A percentile compares a stretch with the other conserved stretches of the same genome.
Evolutionary conservation across 257 asterid species (phyloP).

Genomic region (Primulina eburnea): DNA sequence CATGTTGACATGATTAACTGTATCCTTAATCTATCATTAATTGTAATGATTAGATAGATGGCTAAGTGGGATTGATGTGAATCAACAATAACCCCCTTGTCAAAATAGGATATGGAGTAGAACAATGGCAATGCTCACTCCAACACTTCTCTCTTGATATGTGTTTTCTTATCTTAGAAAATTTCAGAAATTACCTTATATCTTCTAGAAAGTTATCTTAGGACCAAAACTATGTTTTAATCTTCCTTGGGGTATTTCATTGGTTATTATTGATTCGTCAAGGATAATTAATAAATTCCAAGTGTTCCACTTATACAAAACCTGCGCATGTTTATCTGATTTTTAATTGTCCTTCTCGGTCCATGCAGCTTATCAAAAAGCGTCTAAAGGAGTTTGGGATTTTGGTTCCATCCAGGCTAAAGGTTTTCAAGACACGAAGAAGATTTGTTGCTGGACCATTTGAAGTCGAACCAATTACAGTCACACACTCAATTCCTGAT

Average conservation of each 20-base stretch:
- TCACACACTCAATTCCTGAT: slow-evolving; percentile 98
- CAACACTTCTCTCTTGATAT: neutral
- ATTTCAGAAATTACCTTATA: slow-evolving; percentile 6
- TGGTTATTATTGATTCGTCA: slow-evolving; percentile 5
- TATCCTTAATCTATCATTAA: no score
- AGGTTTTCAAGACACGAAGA: slow-evolving; percentile 70
- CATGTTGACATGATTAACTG: slow-evolving; percentile 9
- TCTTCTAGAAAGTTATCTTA: slow-evolving; percentile 1
- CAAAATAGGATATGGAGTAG: neutral
- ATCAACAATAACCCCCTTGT: neutral
- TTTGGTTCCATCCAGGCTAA: slow-evolving; percentile 89
- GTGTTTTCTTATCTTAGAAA: neutral
- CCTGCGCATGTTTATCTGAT: slow-evolving; percentile 2
- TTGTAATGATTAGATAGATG: neutral
- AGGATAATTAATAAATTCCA: slow-evolving; percentile 13
- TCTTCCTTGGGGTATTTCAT: slow-evolving; percentile 1
- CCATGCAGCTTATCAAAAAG: slow-evolving; percentile 83
- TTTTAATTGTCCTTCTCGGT: slow-evolving; percentile 20
- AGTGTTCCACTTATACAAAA: slow-evolving; percentile 18
- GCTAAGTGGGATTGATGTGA: neutral
- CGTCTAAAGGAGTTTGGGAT: slow-evolving; percentile 94
- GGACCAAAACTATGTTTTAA: neutral
- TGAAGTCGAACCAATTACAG: slow-evolving; percentile 88
- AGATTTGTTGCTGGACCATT: slow-evolving; percentile 95
- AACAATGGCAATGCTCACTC: neutral